Conservation (phyloP, 1,284 basidiomycete genomes). For the Microbotryum intermedium region DNA sequence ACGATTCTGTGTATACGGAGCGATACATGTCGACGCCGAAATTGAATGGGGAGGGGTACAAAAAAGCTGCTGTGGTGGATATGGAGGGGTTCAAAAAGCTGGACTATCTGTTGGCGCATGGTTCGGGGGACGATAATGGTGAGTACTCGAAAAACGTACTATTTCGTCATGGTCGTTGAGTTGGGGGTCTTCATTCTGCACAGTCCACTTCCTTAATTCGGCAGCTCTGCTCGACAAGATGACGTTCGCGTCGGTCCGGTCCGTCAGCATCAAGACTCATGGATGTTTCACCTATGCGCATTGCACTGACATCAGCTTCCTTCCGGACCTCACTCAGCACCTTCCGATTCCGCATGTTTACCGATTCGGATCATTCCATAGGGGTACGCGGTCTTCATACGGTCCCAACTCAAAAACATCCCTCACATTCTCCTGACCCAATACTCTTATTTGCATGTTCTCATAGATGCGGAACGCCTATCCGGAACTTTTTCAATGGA, state of each 20-base stretch:
- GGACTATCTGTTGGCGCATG: constrained; percentile 80
- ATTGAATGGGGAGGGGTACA: constrained; percentile 71
- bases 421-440: too few relatives aligned
- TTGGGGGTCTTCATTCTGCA: background rate
- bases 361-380: constrained; percentile 54
- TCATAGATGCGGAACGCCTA: constrained; percentile 58
- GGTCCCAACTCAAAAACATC: too few relatives aligned
- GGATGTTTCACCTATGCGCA: background rate
- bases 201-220: constrained; percentile 80
- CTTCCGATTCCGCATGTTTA: constrained; percentile 91
- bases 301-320: background rate
- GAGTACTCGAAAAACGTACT: background rate
- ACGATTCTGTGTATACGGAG: constrained; percentile 52
- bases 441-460: too few relatives aligned
- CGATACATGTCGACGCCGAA: constrained; percentile 87
- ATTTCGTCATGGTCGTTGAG: too few relatives aligned
- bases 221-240: constrained; percentile 87
- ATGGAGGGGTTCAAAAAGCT: constrained; percentile 71
- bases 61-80: constrained; percentile 71
- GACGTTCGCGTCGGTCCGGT: constrained; percentile 62
- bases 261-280: constrained; percentile 25
- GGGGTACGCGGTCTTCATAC: background rate
- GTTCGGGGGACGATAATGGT: constrained; percentile 82
- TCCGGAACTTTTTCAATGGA: constrained; percentile 75
- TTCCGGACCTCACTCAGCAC: constrained; percentile 1